Evolutionary conservation across 2,329 filamentous ascomycete genomes (phyloP).

Genomic region (Nannizziopsis arthrosporioides): DNA sequence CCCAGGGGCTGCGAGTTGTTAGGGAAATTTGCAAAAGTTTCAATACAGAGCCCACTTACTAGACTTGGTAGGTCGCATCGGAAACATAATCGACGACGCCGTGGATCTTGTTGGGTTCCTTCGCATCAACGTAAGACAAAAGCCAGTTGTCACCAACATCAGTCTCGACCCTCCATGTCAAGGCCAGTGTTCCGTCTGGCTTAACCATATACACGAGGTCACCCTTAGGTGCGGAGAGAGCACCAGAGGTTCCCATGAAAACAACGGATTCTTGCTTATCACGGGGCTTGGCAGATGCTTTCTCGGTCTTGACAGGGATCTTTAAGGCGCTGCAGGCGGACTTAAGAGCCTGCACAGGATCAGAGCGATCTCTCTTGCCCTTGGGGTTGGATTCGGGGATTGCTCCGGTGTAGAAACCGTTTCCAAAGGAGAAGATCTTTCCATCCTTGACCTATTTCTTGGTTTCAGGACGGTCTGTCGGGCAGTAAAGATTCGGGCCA

Average conservation of each 20-base stretch:
- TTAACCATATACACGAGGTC: constrained; percentile 13
- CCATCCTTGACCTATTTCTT: constrained; percentile 12
- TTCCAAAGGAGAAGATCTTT: constrained; percentile 14
- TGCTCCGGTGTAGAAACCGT: constrained; percentile 12
- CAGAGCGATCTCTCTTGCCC: constrained; percentile 10
- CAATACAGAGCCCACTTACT: background rate
- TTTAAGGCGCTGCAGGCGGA: constrained; percentile 9
- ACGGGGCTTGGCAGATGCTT: constrained; percentile 8
- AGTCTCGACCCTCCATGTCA: constrained; percentile 15
- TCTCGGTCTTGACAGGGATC: constrained; percentile 11
- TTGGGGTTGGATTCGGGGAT: constrained; percentile 11
- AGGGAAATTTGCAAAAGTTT: background rate
- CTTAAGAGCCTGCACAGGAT: constrained; percentile 12
- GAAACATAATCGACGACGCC: constrained; percentile 13
- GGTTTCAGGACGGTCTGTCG: background rate
- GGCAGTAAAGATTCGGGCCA: background rate
- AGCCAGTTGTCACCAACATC: constrained; percentile 16
- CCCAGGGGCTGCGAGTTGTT: constrained; percentile 10
- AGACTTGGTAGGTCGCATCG: constrained; percentile 12
- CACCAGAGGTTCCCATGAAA: constrained; percentile 13
- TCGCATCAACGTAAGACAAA: constrained; percentile 13
- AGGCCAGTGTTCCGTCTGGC: constrained; percentile 10
- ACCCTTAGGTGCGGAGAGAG: constrained; percentile 11
- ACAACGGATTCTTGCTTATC: constrained; percentile 10
- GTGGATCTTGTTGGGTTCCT: constrained; percentile 13